phyloP scores from a whole-genome alignment of 345 rosid genomes.

The Lepidium didymum region DNA sequence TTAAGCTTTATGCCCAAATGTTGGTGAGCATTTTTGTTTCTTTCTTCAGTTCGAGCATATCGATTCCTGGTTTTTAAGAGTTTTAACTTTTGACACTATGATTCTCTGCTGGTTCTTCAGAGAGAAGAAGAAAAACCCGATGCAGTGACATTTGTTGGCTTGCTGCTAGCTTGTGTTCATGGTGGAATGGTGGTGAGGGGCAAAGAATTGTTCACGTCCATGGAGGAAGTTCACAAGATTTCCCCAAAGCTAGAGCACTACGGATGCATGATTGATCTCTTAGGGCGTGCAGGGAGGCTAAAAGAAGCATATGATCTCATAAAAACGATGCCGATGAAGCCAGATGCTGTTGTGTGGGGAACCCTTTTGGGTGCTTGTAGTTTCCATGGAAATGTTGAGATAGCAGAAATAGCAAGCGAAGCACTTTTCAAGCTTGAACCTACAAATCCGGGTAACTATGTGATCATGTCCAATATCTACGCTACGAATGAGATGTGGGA shows the following conservation, averaged over 20 bases:
- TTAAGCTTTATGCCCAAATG: constrained; percentile 54
- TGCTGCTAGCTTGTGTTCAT: constrained; percentile 76
- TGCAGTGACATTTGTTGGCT: constrained; percentile 73
- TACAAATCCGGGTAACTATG: constrained; percentile 73
- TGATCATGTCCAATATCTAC: constrained; percentile 64
- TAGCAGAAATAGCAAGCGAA: constrained; percentile 64
- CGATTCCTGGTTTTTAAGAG: neutral
- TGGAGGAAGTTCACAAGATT: constrained; percentile 35
- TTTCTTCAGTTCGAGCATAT: neutral
- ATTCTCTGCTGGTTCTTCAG: constrained; percentile 27
- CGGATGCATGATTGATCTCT: constrained; percentile 84
- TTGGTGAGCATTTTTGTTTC: constrained; percentile 35
- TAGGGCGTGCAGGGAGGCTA: constrained; percentile 71
- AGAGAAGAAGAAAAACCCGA: constrained; percentile 48
- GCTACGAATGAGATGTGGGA: constrained; percentile 55
- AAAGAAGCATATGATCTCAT: constrained; percentile 58
- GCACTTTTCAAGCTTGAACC: constrained; percentile 62
- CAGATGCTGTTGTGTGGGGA: constrained; percentile 82
- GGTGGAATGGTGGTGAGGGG: constrained; percentile 60
- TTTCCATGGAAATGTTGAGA: constrained; percentile 52
- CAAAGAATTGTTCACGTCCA: constrained; percentile 43
- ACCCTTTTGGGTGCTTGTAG: constrained; percentile 80
- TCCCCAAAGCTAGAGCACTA: constrained; percentile 70
- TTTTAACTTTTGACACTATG: constrained; percentile 1
- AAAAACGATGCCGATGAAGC: constrained; percentile 61